Base-by-base conservation (phyloP, 108 stramenopile genomes). In the Fistulifera solaris region DNA sequence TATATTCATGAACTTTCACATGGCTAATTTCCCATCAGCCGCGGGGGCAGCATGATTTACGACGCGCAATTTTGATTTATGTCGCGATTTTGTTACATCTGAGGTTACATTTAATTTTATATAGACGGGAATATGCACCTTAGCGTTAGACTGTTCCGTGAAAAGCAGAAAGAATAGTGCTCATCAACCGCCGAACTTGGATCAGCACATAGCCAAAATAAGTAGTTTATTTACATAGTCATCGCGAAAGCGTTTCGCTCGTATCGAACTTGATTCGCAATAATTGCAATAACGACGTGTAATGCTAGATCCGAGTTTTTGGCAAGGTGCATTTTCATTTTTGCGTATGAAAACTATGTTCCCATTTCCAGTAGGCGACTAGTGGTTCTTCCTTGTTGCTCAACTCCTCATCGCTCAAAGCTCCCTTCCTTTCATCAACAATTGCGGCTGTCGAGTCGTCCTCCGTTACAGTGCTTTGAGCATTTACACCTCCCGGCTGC, bases 271-370 rank as follows among this genome's bases (percentile, higher is more conserved):
- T 75, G 74, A 40, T 70, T 75, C 31, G 50, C 59, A 18, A 77
- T 46, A 39, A 77, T 72, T 0, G 76, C 61, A 35, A 77, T 19
- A 35, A 77, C 64, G 24, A 72, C 67, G 43, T 77, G 76, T 14
- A 77, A 47, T 0, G 70, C 70, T 6, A 77, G 62, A 56, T 77
- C 76, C 0, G 76, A 59, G 19, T 65, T 46, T 35, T 68, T 56
- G 26, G 76, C 76, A 31, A 77, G 39, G 50, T 77, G 76, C 59
- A 77, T 46, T 24, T 68, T 57, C 56, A 77, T 66, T 72, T 68
- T 47, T 77, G 71, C 13, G 63, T 50, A 10, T 40, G 51, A 12
- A 56, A 54, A 11, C 67, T 56, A 42, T 77, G 55, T 46, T 72
- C 71, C 76, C 76, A 77, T 1, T 24, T 27, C 67, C 70, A 77